phyloP scores from a whole-genome alignment of 2,329 filamentous ascomycete species.

The Hypoxylon sp. region DNA sequence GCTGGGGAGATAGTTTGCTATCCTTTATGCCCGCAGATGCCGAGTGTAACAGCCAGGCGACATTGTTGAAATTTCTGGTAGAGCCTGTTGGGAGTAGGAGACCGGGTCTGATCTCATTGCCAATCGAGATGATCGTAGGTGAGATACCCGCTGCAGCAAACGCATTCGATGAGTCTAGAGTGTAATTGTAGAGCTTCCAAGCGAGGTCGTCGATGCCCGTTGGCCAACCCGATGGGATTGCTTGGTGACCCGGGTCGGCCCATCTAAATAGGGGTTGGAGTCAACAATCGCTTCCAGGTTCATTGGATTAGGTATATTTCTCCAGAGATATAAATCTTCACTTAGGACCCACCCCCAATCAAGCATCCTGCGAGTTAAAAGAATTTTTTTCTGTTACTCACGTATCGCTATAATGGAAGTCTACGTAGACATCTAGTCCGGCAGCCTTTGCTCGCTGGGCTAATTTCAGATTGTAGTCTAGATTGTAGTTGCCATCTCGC shows the following conservation, averaged over 20 bases:
- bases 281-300: slow-evolving; percentile 25
- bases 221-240: slow-evolving; percentile 75
- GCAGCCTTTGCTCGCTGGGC: slow-evolving; percentile 75
- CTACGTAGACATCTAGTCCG: slow-evolving; percentile 73
- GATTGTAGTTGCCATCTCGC: slow-evolving; percentile 74
- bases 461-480: slow-evolving; percentile 79
- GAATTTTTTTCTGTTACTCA: slow-evolving; percentile 22
- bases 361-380: background rate
- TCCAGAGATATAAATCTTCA: background rate
- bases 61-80: slow-evolving; percentile 69
- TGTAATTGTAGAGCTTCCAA: slow-evolving; percentile 79
- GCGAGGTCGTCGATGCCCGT: slow-evolving; percentile 70
- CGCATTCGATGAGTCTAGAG: slow-evolving; percentile 70
- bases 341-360: background rate
- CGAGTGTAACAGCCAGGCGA: slow-evolving; percentile 75
- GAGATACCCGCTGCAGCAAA: slow-evolving; percentile 70
- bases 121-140: slow-evolving; percentile 76
- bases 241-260: slow-evolving; percentile 77
- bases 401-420: slow-evolving; percentile 77
- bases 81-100: slow-evolving; percentile 76
- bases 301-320: too few relatives aligned
- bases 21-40: slow-evolving; percentile 76
- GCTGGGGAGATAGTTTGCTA: slow-evolving; percentile 68
- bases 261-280: slow-evolving; percentile 57
- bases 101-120: slow-evolving; percentile 79